These are phyloP conservation scores for Phytophthora lateralis DNA, from an alignment of 352 stramenopile genomes.

Conservation along the genomic window DNA sequence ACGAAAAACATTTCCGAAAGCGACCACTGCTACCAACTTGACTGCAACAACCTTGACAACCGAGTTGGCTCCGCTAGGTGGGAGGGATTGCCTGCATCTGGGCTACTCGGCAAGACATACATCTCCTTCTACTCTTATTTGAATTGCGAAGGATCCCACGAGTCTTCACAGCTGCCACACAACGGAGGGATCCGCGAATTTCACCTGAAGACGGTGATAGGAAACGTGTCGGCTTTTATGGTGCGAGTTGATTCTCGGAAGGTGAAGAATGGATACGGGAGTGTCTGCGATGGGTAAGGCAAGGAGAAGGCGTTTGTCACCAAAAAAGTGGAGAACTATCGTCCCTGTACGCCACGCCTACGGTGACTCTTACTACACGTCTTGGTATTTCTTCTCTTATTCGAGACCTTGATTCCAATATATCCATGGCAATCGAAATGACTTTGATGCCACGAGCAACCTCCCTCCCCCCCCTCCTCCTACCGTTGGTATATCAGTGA, in stretches of 20 bases:
- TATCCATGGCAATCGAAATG: too few relatives aligned
- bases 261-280: background rate
- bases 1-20: background rate
- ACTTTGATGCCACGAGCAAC: too few relatives aligned
- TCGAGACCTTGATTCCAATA: too few relatives aligned
- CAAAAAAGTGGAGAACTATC: too few relatives aligned
- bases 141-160: slow-evolving; percentile 2
- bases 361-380: too few relatives aligned
- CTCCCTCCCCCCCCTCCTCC: too few relatives aligned
- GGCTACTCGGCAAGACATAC: slow-evolving; percentile 3
- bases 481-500: too few relatives aligned
- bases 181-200: background rate
- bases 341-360: too few relatives aligned
- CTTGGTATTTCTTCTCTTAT: too few relatives aligned
- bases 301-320: too few relatives aligned
- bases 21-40: slow-evolving; percentile 25
- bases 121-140: slow-evolving; percentile 16
- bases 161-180: background rate
- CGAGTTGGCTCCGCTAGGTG: slow-evolving; percentile 11
- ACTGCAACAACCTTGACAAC: slow-evolving; percentile 21
- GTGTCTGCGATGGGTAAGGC: background rate
- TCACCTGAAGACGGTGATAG: background rate
- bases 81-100: slow-evolving; percentile 1
- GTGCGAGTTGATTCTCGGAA: background rate
- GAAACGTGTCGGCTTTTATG: background rate